A percentile compares a stretch with the other conserved stretches of the same genome.
These are phyloP conservation scores for Cardamine occulta DNA, from an alignment of 345 rosid genomes.

Conservation along the genomic window DNA sequence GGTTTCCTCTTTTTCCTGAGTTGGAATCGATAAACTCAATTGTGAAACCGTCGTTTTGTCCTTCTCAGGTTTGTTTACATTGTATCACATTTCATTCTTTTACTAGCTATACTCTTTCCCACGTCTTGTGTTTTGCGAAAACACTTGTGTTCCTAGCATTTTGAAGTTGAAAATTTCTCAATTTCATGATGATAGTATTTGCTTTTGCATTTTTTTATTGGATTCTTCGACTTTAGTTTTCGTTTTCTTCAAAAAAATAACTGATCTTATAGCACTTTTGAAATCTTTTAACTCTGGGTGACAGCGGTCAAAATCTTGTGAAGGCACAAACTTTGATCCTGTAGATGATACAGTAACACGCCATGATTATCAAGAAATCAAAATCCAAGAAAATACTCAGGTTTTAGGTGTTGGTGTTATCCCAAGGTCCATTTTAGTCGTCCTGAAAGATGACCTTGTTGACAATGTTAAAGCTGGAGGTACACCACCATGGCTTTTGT, in stretches of 20 bases:
- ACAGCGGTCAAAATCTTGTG: conserved; percentile 74
- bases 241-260: background rate
- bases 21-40: conserved; percentile 85
- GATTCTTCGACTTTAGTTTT: background rate
- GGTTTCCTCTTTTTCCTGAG: conserved; percentile 87
- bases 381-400: conserved; percentile 94
- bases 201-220: background rate
- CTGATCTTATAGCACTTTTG: background rate
- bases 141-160: background rate
- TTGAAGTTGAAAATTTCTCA: background rate
- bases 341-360: conserved; percentile 68
- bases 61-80: conserved; percentile 64
- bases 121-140: background rate
- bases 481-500: conserved; percentile 41
- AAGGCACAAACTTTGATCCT: conserved; percentile 72
- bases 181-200: background rate
- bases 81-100: conserved; percentile 1
- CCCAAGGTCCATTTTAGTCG: conserved; percentile 83
- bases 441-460: conserved; percentile 91
- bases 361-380: conserved; percentile 95
- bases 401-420: conserved; percentile 91
- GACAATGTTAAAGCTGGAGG: conserved; percentile 98
- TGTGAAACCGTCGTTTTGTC: conserved; percentile 75
- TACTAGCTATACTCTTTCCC: background rate
- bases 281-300: conserved; percentile 32